Percentiles rank a stretch among this genome's conserved stretches.
phyloP scores from a whole-genome alignment of 2,329 filamentous ascomycete genomes.

The Ceratocystis ficicola region DNA sequence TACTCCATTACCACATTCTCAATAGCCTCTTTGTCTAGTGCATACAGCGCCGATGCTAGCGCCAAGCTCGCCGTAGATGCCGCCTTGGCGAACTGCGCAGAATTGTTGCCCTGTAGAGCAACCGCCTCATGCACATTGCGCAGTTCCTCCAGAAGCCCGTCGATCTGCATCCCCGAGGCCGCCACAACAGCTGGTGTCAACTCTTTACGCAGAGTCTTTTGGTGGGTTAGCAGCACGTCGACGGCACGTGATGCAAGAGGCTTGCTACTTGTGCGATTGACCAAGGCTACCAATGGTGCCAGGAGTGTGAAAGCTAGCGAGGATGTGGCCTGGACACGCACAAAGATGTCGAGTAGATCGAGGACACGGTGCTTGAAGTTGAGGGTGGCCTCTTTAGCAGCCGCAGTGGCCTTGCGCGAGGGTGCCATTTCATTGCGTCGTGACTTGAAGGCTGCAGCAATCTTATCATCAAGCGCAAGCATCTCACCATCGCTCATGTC shows the following conservation, averaged over 20 bases:
- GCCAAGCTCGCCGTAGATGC: constrained; percentile 63
- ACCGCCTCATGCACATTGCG: constrained; percentile 57
- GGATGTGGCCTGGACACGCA: constrained; percentile 63
- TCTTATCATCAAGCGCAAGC: constrained; percentile 73
- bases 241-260: constrained; percentile 61
- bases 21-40: constrained; percentile 40
- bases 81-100: constrained; percentile 60
- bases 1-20: constrained; percentile 52
- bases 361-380: constrained; percentile 93
- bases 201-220: constrained; percentile 52
- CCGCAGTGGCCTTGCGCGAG: constrained; percentile 73
- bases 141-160: constrained; percentile 34
- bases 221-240: constrained; percentile 60
- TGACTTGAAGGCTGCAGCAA: constrained; percentile 75
- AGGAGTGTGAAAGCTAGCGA: constrained; percentile 56
- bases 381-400: constrained; percentile 76
- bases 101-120: constrained; percentile 44
- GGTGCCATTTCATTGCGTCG: constrained; percentile 49
- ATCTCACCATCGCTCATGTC: constrained; percentile 96
- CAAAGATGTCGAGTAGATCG: constrained; percentile 73
- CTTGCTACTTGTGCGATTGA: constrained; percentile 64
- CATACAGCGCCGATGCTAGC: constrained; percentile 50
- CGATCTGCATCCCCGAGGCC: background rate
- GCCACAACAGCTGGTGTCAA: constrained; percentile 30
- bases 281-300: constrained; percentile 62